Percentiles rank a stretch among this genome's conserved stretches.
Conservation (phyloP, 106 monocot species). For the Iris macrosiphon region DNA sequence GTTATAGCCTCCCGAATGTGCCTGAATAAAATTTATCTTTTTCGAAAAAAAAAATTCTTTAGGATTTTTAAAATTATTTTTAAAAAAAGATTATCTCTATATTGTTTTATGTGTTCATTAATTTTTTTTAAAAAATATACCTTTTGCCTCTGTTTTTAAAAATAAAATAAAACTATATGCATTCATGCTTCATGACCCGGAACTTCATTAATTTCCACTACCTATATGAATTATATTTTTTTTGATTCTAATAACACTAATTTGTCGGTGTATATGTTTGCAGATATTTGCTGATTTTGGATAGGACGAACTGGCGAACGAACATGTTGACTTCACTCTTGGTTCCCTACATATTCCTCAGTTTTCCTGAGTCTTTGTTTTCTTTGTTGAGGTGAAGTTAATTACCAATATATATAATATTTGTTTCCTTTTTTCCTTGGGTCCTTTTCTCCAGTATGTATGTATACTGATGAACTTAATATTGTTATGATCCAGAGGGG, state of each 20-base stretch:
- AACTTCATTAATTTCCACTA: constrained; percentile 29
- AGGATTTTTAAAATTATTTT: too few species aligned
- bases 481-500: constrained; percentile 44
- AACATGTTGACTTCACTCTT: constrained; percentile 79
- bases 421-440: neutral
- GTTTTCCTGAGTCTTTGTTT: constrained; percentile 57
- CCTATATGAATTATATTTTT: neutral
- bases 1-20: too few species aligned
- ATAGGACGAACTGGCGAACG: constrained; percentile 82
- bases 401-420: neutral
- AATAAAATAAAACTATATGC: too few species aligned
- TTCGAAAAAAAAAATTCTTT: too few species aligned
- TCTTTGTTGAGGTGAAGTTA: constrained; percentile 42
- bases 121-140: too few species aligned
- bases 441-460: neutral
- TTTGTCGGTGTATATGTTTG: too few species aligned
- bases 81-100: too few species aligned
- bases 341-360: constrained; percentile 79
- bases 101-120: too few species aligned
- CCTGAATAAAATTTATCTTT: too few species aligned
- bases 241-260: neutral
- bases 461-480: neutral
- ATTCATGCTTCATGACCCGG: too few species aligned
- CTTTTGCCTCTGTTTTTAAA: too few species aligned
- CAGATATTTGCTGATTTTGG: constrained; percentile 74